A percentile compares a stretch with the other conserved stretches of the same genome.
Evolutionary conservation across 257 asterid species (phyloP).

Genomic region (Mentha longifolia): DNA sequence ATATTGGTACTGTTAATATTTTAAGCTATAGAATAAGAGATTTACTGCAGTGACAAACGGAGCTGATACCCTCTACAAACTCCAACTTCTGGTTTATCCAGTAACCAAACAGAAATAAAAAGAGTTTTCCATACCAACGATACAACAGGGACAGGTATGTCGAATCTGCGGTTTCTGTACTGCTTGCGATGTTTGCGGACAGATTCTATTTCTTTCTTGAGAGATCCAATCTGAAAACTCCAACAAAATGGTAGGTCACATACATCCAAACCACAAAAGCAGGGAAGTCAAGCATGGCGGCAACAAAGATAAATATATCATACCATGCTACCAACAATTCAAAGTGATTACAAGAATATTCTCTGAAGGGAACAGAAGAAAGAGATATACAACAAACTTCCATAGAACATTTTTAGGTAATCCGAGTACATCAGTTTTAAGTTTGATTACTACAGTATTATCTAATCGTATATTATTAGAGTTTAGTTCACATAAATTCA

Average conservation of each 20-base stretch:
- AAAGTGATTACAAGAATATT: slow-evolving; percentile 24
- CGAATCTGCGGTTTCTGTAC: slow-evolving; percentile 73
- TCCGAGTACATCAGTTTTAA: neutral
- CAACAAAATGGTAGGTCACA: slow-evolving; percentile 27
- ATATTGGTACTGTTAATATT: neutral
- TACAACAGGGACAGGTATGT: slow-evolving; percentile 93
- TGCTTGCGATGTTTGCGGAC: slow-evolving; percentile 98
- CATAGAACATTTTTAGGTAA: slow-evolving; percentile 13
- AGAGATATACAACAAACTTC: neutral
- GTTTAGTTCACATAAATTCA: neutral
- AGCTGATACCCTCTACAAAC: slow-evolving; percentile 9
- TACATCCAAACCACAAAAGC: slow-evolving; percentile 23
- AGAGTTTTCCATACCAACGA: slow-evolving; percentile 69
- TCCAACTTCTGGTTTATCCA: neutral
- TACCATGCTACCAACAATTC: slow-evolving; percentile 21
- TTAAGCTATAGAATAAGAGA: slow-evolving; percentile 14
- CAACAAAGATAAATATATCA: slow-evolving; percentile 18
- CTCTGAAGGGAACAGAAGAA: slow-evolving; percentile 18
- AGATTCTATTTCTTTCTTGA: slow-evolving; percentile 92
- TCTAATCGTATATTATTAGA: neutral
- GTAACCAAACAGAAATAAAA: slow-evolving; percentile 13
- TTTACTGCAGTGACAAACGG: slow-evolving; percentile 15
- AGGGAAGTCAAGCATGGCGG: slow-evolving; percentile 28
- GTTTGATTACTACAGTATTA: neutral
- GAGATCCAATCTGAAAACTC: slow-evolving; percentile 70